Percentiles rank a stretch among this genome's conserved stretches.
Conservation (phyloP, 75 land plant species). For the Cupressus sempervirens region DNA sequence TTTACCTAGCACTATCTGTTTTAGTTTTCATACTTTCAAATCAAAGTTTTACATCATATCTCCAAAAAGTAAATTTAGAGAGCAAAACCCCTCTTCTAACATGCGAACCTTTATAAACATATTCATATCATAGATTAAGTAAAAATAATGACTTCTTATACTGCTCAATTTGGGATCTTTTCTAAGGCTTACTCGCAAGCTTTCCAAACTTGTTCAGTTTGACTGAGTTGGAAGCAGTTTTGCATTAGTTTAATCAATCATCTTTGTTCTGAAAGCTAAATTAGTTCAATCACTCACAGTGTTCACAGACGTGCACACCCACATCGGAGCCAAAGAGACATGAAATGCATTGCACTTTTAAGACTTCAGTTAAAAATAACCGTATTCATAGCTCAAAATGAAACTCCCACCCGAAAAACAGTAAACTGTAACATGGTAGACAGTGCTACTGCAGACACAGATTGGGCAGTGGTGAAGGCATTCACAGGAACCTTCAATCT, state of each 20-base stretch:
- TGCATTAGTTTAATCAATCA: neutral
- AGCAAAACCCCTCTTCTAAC: neutral
- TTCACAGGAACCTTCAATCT: too few species aligned
- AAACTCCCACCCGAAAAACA: too few species aligned
- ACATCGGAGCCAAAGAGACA: neutral
- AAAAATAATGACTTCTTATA: too few species aligned
- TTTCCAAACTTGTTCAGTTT: neutral
- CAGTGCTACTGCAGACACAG: too few species aligned
- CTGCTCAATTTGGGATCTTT: neutral
- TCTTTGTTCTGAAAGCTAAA: neutral
- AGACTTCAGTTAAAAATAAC: neutral
- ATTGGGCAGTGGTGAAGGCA: too few species aligned
- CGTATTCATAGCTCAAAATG: neutral
- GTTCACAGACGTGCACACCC: neutral
- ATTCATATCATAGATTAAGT: too few species aligned
- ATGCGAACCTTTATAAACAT: neutral
- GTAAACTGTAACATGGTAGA: too few species aligned
- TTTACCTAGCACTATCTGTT: too few species aligned
- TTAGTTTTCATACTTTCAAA: too few species aligned
- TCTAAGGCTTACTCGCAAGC: neutral
- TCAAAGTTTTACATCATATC: neutral
- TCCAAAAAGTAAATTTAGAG: neutral
- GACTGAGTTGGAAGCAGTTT: neutral
- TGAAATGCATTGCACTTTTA: neutral
- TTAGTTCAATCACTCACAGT: neutral